phyloP scores from a whole-genome alignment of 495 filamentous ascomycete species.

The Jackrogersella multiformis region DNA sequence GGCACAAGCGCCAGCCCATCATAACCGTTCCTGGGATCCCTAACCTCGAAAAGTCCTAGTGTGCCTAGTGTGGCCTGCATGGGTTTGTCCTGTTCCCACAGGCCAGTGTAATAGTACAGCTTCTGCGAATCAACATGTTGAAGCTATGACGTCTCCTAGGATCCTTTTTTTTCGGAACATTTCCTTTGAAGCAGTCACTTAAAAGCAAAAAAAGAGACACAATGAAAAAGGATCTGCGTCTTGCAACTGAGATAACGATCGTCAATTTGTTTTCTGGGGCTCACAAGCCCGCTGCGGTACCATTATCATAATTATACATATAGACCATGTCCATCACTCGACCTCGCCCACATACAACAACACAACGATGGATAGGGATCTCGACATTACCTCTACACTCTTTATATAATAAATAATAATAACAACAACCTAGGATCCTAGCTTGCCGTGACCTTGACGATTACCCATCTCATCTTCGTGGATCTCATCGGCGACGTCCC shows the following conservation, averaged over 20 bases:
- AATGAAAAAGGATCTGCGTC: conserved; percentile 34
- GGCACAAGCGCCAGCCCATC: conserved; percentile 30
- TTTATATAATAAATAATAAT: conserved; percentile 23
- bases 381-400: conserved; percentile 4
- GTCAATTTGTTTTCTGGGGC: conserved; percentile 28
- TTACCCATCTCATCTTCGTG: conserved; percentile 4
- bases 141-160: conserved; percentile 35
- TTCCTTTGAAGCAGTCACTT: conserved; percentile 24
- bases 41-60: conserved; percentile 24
- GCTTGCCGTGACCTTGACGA: neutral
- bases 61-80: too few species aligned
- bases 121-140: conserved; percentile 33
- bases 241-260: conserved; percentile 38
- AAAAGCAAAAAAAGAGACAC: conserved; percentile 17
- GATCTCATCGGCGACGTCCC: conserved; percentile 16
- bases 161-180: conserved; percentile 30
- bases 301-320: neutral
- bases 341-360: too few species aligned
- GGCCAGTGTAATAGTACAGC: too few species aligned
- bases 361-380: conserved; percentile 15
- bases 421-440: neutral
- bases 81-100: conserved; percentile 24
- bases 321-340: neutral
- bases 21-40: conserved; percentile 29
- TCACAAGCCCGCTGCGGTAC: too few species aligned